Percentiles rank a stretch among this genome's conserved stretches.
phyloP scores from a whole-genome alignment of 2,329 filamentous ascomycete species.

The Mollisiaceae sp. region DNA sequence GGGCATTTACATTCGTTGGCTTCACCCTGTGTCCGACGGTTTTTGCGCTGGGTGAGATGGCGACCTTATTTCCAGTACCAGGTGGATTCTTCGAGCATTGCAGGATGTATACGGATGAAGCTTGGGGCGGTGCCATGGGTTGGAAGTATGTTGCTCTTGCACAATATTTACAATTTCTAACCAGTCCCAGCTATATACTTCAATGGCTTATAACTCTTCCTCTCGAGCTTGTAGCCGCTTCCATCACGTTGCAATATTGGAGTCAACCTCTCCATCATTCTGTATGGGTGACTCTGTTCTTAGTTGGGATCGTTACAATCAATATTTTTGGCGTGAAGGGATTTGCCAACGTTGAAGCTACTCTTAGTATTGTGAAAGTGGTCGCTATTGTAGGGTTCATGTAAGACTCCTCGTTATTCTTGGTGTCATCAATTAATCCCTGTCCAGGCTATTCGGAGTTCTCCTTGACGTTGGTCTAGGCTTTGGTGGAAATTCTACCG shows the following conservation, averaged over 20 bases:
- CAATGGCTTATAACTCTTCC: conserved; percentile 84
- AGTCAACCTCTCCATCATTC: conserved; percentile 48
- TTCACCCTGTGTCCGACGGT: conserved; percentile 85
- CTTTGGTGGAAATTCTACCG: conserved; percentile 30
- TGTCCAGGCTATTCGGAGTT: not conserved
- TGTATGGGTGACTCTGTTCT: conserved; percentile 83
- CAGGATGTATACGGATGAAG: conserved; percentile 88
- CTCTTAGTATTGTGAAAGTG: conserved; percentile 84
- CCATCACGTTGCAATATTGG: conserved; percentile 83
- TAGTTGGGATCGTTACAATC: conserved; percentile 73
- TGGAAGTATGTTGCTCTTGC: conserved; percentile 68
- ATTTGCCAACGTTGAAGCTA: conserved; percentile 85
- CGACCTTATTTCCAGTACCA: conserved; percentile 88
- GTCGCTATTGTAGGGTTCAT: conserved; percentile 72
- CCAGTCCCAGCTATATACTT: conserved; percentile 58
- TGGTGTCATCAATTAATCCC: not conserved
- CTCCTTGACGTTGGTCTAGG: conserved; percentile 5
- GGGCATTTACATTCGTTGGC: conserved; percentile 78
- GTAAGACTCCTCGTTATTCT: conserved; percentile 21
- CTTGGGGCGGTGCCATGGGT: conserved; percentile 93
- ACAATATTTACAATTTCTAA: not conserved
- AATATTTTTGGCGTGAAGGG: conserved; percentile 86
- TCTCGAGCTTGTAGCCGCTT: conserved; percentile 82
- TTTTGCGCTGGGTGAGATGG: conserved; percentile 86
- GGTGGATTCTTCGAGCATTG: conserved; percentile 90